Evolutionary conservation across 129 eudicot genomes (phyloP).

Genomic region (Apium graveolens): DNA sequence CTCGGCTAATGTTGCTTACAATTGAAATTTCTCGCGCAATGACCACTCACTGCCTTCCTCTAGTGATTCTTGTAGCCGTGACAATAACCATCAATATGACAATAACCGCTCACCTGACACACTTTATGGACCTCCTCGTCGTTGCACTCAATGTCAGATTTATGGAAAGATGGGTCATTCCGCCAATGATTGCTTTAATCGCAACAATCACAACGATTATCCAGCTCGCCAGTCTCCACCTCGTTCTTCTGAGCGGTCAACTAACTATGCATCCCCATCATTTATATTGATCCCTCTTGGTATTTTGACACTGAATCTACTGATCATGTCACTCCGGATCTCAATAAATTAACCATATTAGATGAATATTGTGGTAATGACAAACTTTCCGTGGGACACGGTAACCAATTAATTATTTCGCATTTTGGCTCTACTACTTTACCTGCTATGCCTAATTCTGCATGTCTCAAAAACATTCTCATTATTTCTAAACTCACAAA

Average conservation of each 20-base stretch:
- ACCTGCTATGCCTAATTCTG: background rate
- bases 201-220: constrained; percentile 10
- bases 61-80: background rate
- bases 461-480: background rate
- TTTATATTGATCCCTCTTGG: background rate
- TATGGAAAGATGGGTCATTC: constrained; percentile 6
- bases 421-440: background rate
- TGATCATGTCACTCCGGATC: background rate
- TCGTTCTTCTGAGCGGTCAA: background rate
- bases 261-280: background rate
- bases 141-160: background rate
- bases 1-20: background rate
- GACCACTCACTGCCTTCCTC: background rate
- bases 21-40: background rate
- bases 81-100: background rate
- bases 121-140: background rate
- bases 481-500: background rate
- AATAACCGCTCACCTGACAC: background rate
- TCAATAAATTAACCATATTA: background rate
- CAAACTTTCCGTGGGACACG: background rate
- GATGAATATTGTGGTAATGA: background rate
- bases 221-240: background rate
- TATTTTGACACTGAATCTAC: background rate
- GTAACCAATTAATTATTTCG: background rate
- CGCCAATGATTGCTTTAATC: background rate